Percentiles rank a stretch among this genome's conserved stretches.
Conservation (phyloP, 2,329 filamentous ascomycete genomes). For the Pleurostoma richardsiae region DNA sequence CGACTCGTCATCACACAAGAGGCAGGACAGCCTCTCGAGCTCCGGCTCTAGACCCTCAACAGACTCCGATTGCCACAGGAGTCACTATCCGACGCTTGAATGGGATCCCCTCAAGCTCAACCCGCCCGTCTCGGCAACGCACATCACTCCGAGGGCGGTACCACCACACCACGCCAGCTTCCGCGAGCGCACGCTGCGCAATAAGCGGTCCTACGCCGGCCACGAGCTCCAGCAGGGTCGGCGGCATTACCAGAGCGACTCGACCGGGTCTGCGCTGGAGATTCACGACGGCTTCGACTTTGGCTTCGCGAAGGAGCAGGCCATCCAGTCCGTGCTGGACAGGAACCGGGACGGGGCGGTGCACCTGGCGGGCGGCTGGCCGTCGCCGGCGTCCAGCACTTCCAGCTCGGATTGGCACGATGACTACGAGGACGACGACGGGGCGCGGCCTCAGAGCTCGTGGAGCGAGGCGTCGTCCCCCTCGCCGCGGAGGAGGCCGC, state of each 20-base stretch:
- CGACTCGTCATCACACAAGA: conserved; percentile 1
- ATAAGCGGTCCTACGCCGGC: conserved; percentile 5
- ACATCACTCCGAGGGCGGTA: not conserved
- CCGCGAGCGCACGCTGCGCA: conserved; percentile 1
- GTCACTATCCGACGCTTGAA: conserved; percentile 16
- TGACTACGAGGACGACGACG: conserved; percentile 3
- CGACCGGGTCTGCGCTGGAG: conserved; percentile 12
- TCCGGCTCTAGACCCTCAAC: conserved; percentile 11
- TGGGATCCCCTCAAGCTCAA: conserved; percentile 28
- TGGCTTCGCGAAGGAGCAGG: conserved; percentile 15
- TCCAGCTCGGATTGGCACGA: conserved; percentile 11
- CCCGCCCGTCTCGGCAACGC: conserved; percentile 10
- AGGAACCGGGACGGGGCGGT: conserved; percentile 2
- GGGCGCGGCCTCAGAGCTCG: conserved; percentile 4
- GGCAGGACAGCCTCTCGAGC: conserved; percentile 11
- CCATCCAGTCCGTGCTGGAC: conserved; percentile 1
- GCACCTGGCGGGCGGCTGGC: conserved; percentile 4
- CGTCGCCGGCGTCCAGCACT: conserved; percentile 9
- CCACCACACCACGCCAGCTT: conserved; percentile 3
- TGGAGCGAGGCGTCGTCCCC: conserved; percentile 3
- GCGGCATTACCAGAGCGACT: conserved; percentile 9
- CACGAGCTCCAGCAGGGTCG: conserved; percentile 1
- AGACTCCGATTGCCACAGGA: conserved; percentile 11
- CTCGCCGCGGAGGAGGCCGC: conserved; percentile 12
- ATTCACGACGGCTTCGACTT: conserved; percentile 27